Base-by-base conservation (phyloP, 2,329 filamentous ascomycete genomes). In the Pseudogymnoascus sp. region DNA sequence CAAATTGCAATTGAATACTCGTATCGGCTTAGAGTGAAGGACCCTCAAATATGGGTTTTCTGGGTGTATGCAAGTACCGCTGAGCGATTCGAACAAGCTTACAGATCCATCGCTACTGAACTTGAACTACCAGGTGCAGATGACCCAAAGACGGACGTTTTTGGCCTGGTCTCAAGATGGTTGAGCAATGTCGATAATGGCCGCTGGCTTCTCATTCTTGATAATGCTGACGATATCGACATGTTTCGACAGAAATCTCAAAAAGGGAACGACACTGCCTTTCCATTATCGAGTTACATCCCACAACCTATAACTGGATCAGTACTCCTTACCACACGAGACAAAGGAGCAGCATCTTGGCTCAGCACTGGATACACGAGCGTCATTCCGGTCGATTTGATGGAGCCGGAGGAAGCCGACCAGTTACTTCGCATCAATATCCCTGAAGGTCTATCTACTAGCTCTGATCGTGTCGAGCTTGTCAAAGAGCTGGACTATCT, bases 181-280 rank as follows among this genome's bases (percentile, higher is more conserved):
- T 61, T 69, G 2, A 59, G 45, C 21, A 62, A 64, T 27, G 31
- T 31, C 10, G 13, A 63, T 1, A 63, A 67, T 27, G 64, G 62
- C 2, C 60, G 27, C 1, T 69, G 66, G 68, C 62, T 69, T 37
- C 60, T 69, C 59, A 61, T 67, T 35, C 37, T 69, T 4, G 67
- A 69, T 55, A 69, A 68, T 61, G 63, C 62, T 2, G 65, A 69
- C 29, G 66, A 67, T n/a, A n/a, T n/a, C n/a, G n/a, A n/a, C n/a
- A n/a, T n/a, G n/a, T n/a, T n/a, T n/a, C n/a, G n/a, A n/a, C n/a
- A n/a, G n/a, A n/a, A n/a, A n/a, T n/a, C n/a, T n/a, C n/a, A n/a
- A n/a, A n/a, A n/a, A n/a, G n/a, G n/a, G n/a, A n/a, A n/a, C 60
- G 31, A 61, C 5, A 21, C 58, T 13, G 25, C 64, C 2, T 68